These are phyloP conservation scores for Candida vartiovaarae DNA, from an alignment of 805 yeast genomes.

Conservation along the genomic window DNA sequence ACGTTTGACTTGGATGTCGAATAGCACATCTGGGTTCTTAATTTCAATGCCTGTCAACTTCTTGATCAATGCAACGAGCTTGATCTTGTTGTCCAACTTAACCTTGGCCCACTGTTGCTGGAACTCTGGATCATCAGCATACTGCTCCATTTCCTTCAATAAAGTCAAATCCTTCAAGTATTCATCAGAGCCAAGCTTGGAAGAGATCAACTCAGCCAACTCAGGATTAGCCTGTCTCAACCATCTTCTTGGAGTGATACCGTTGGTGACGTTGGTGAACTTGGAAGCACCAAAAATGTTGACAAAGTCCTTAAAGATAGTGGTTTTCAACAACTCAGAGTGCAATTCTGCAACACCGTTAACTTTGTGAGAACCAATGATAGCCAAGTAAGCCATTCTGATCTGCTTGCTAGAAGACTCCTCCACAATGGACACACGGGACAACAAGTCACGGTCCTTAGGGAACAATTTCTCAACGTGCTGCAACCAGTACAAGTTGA, in stretches of 20 bases:
- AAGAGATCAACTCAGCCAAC: constrained; percentile 65
- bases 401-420: constrained; percentile 76
- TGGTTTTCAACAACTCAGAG: constrained; percentile 82
- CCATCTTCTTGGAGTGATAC: constrained; percentile 97
- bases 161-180: constrained; percentile 61
- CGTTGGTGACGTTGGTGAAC: constrained; percentile 89
- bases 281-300: constrained; percentile 72
- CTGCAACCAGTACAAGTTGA: constrained; percentile 74
- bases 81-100: constrained; percentile 61
- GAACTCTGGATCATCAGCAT: constrained; percentile 62
- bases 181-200: constrained; percentile 61
- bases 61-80: constrained; percentile 62
- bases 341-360: constrained; percentile 96
- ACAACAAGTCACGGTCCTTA: constrained; percentile 50
- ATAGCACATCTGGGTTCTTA: constrained; percentile 65
- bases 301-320: constrained; percentile 88
- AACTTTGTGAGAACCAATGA: constrained; percentile 87
- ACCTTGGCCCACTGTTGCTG: constrained; percentile 63
- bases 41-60: constrained; percentile 46
- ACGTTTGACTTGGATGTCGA: constrained; percentile 90
- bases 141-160: constrained; percentile 61
- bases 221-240: constrained; percentile 87
- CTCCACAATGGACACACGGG: constrained; percentile 77
- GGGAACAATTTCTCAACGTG: constrained; percentile 73
- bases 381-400: constrained; percentile 88